Evolutionary conservation across 2,329 filamentous ascomycete species (phyloP).

Genomic region (Bipolaris victoriae): DNA sequence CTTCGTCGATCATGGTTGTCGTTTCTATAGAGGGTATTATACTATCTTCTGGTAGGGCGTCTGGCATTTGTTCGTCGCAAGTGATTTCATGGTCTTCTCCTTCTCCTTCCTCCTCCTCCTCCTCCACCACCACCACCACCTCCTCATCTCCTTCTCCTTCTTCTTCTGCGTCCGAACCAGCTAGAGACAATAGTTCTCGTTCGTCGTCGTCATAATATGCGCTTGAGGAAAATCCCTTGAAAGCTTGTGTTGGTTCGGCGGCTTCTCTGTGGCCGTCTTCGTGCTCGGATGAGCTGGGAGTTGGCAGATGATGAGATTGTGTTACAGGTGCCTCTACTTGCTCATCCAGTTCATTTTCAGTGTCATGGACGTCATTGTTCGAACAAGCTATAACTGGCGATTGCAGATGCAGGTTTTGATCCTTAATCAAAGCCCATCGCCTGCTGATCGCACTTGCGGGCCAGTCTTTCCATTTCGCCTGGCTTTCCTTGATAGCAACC

Average conservation of each 20-base stretch:
- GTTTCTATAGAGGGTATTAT: conserved; percentile 35
- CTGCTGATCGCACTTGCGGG: conserved; percentile 17
- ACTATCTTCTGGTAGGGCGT: conserved; percentile 20
- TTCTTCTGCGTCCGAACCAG: conserved; percentile 20
- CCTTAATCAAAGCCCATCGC: conserved; percentile 27
- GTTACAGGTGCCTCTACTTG: conserved; percentile 3
- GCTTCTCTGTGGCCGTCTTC: conserved; percentile 6
- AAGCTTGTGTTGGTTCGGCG: neutral
- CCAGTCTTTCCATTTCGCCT: conserved; percentile 30
- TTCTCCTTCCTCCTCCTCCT: neutral
- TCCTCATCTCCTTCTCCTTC: neutral
- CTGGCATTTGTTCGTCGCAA: conserved; percentile 8
- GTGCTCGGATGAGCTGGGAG: conserved; percentile 36
- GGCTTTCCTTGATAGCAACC: conserved; percentile 28
- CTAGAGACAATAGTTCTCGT: conserved; percentile 35
- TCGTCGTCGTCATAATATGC: conserved; percentile 38
- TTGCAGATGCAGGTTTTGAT: conserved; percentile 15
- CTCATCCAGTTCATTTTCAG: neutral
- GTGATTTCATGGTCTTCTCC: conserved; percentile 1
- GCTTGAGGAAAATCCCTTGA: conserved; percentile 19
- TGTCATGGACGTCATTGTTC: neutral
- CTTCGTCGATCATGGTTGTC: conserved; percentile 21
- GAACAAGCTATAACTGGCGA: neutral
- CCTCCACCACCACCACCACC: neutral
- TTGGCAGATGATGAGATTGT: conserved; percentile 33